phyloP scores from a whole-genome alignment of 2,329 filamentous ascomycete genomes.

The Botryotinia convoluta region DNA sequence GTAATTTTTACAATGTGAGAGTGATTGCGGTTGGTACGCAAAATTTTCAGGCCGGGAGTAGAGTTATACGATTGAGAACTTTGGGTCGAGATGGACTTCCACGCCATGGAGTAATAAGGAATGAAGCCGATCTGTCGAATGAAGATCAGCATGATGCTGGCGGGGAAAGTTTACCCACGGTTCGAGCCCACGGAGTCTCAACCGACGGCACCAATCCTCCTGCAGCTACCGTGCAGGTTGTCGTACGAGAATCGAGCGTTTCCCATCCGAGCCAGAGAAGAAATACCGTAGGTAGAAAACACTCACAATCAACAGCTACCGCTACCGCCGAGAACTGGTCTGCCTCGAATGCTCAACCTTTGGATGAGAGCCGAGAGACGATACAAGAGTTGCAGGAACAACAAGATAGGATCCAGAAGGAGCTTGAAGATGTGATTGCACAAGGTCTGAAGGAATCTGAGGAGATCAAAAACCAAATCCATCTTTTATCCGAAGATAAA shows the following conservation, averaged over 20 bases:
- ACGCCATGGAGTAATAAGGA: slow-evolving; percentile 54
- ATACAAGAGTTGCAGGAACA: slow-evolving; percentile 77
- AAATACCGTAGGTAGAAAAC: slow-evolving; percentile 59
- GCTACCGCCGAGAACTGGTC: slow-evolving; percentile 33
- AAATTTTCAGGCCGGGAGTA: slow-evolving; percentile 88
- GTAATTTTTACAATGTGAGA: slow-evolving; percentile 88
- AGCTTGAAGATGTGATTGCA: slow-evolving; percentile 75
- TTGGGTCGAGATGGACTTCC: slow-evolving; percentile 62
- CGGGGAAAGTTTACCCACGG: slow-evolving; percentile 45
- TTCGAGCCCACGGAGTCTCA: slow-evolving; percentile 48
- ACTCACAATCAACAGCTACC: slow-evolving; percentile 64
- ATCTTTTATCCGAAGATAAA: slow-evolving; percentile 71
- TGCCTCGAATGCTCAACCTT: slow-evolving; percentile 41
- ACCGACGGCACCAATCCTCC: slow-evolving; percentile 62
- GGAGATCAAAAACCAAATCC: slow-evolving; percentile 63
- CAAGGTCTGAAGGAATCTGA: slow-evolving; percentile 70
- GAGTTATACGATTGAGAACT: slow-evolving; percentile 80
- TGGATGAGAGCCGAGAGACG: slow-evolving; percentile 60
- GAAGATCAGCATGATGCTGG: slow-evolving; percentile 49
- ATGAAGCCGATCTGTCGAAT: slow-evolving; percentile 55
- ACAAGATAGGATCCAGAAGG: slow-evolving; percentile 75
- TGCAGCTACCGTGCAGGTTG: slow-evolving; percentile 54
- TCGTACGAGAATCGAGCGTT: slow-evolving; percentile 64
- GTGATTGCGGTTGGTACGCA: slow-evolving; percentile 88
- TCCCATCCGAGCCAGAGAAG: slow-evolving; percentile 55